phyloP scores from a whole-genome alignment of 2,329 filamentous ascomycete genomes.

The Cordyceps cicadae region DNA sequence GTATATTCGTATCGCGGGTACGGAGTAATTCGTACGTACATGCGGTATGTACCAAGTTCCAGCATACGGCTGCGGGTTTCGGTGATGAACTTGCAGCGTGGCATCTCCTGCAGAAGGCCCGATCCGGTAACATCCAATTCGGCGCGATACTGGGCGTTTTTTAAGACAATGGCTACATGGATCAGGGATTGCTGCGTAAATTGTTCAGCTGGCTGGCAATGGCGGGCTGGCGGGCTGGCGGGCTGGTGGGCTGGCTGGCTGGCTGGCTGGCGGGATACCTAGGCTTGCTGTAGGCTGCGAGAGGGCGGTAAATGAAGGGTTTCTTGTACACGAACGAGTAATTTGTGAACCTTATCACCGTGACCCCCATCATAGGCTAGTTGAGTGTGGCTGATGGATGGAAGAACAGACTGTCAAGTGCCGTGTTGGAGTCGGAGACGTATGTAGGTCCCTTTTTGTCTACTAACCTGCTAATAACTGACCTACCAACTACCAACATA shows the following conservation, averaged over 20 bases:
- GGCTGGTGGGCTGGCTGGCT: neutral
- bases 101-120: neutral
- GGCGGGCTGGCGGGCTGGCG: neutral
- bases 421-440: neutral
- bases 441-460: neutral
- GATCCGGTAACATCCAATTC: neutral
- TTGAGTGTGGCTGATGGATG: too few relatives aligned
- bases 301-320: neutral
- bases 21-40: too few relatives aligned
- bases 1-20: neutral
- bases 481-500: too few relatives aligned
- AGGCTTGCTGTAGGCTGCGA: neutral
- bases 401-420: too few relatives aligned
- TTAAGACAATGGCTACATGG: neutral
- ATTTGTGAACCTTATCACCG: neutral
- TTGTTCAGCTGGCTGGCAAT: neutral
- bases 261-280: neutral
- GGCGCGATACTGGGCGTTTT: neutral
- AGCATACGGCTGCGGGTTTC: too few relatives aligned
- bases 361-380: neutral
- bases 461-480: neutral
- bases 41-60: too few relatives aligned
- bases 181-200: neutral
- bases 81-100: neutral
- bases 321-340: neutral